Base-by-base conservation (phyloP, 2,329 filamentous ascomycete genomes). In the Grosmannia penicillata region DNA sequence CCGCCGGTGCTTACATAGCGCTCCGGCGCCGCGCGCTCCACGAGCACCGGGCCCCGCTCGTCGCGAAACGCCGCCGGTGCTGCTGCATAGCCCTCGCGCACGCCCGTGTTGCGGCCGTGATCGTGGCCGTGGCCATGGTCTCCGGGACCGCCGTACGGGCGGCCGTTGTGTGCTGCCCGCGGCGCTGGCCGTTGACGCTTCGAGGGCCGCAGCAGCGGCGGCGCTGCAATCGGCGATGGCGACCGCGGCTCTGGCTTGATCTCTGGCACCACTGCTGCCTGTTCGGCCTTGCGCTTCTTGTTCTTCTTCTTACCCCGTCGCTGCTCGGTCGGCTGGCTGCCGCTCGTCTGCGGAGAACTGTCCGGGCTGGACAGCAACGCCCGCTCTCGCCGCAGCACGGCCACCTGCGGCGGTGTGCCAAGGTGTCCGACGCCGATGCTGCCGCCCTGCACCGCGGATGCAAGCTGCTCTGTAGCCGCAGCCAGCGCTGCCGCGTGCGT, bases 161-260 rank as follows among this genome's bases (percentile, higher is more conserved):
- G 61, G 40, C 65, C 45, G 29, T 39, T 19, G 3, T 24, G 31
- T 19, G 17, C n/a, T 10, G 15, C 26, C 35, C 58, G 60, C 32
- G 60, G 56, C 22, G 56, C 54, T 33, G 70, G 63, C 44, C 67
- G 65, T 48, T 67, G 65, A 36, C 74, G 67, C 52, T 78, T 79
- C 47, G 59, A 61, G 9, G 74, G 68, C 35, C 72, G 65, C 24
- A 63, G 54, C 43, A 67, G 63, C n/a, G 68, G 61, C 17, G 65
- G 65, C 15, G 65, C 65, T 43, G 59, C 59, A 36, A 76, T 54
- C 8, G 73, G 75, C 7, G 75, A 78, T 2, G 71, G 68, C 2
- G 76, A 80, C 34, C 62, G 65, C n/a, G 75, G 75, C 51, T 81
- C 76, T 19, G 66, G 58, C 49, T 80, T 81, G 48, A 80, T 76